Evolutionary conservation across 805 yeast genomes (phyloP), one percentile per base, ranked within the genome.

Genomic region (Saturnispora dispora): DNA sequence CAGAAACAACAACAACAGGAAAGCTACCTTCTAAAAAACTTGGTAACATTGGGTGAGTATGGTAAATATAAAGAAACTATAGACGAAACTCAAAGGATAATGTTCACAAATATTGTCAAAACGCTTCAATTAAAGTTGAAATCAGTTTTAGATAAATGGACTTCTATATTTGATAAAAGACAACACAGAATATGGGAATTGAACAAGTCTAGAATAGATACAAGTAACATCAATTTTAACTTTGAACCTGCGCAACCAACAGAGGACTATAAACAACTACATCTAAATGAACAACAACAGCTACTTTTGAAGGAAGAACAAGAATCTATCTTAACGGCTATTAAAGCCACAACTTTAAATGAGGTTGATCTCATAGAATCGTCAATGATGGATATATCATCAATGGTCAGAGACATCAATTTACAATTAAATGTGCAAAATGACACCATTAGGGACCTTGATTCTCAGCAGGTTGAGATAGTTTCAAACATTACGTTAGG

Each of bases 361-460:
- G 79, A 81, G 54, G 84, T 82, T 7, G 79, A 78, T 53, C 70
- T 75, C 53, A 71, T 85, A 35, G 84, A 83, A 58, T 70, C 70
- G 27, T 77, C 87, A 1, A 80, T 84, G 65, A 63, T 81, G 43
- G 96, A 88, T 60, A 83, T 90, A 42, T 76, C 89, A 1, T 78
- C 82, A 50, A 65, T 90, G 55, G 91, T 89, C 60, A 73, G 82
- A 23, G 93, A 87, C 60, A 71, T 89, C 50, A 75, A 87, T 11
- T 71, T 82, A 50, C 95, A 90, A 62, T 71, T 89, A 46, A 78
- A 79, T 23, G 65, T 78, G 1, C 97, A 89, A 66, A 79, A 84
- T 5, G 84, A 83, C 49, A 82, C 78, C 62, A 84, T 89, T 15
- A 73, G 77, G 47, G 70, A 73, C 39, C 70, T 89, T 55, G 65